Conservation (phyloP, 2,329 filamentous ascomycete genomes). For the Venturia aucupariae region DNA sequence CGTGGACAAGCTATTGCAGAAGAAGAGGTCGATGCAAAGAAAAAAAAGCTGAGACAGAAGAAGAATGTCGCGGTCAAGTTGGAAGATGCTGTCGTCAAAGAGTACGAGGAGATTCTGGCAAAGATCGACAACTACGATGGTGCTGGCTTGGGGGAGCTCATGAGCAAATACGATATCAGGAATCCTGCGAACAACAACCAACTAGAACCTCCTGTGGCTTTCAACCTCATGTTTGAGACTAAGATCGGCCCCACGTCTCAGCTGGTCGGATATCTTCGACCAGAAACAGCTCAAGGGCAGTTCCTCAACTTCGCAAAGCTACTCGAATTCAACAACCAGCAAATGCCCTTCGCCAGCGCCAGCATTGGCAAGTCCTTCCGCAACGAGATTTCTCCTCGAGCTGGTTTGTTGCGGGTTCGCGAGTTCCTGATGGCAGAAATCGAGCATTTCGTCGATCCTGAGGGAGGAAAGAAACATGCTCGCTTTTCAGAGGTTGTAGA, state of each 20-base stretch:
- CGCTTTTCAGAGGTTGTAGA: constrained; percentile 81
- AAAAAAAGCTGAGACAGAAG: constrained; percentile 68
- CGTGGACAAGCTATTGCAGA: constrained; percentile 69
- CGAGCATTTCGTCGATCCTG: constrained; percentile 93
- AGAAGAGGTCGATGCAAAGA: constrained; percentile 63
- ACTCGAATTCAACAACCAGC: constrained; percentile 87
- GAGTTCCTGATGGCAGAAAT: constrained; percentile 93
- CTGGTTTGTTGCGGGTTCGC: constrained; percentile 84
- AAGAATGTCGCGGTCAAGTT: constrained; percentile 59
- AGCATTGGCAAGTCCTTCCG: constrained; percentile 97
- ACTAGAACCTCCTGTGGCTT: constrained; percentile 72
- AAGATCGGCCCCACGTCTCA: constrained; percentile 89
- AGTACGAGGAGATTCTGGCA: constrained; percentile 86
- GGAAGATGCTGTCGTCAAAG: constrained; percentile 73
- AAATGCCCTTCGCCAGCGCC: constrained; percentile 95
- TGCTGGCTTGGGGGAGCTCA: constrained; percentile 53
- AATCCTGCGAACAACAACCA: constrained; percentile 73
- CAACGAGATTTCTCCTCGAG: constrained; percentile 92
- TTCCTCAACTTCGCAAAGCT: constrained; percentile 93
- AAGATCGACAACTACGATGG: constrained; percentile 35
- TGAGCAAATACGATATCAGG: constrained; percentile 83
- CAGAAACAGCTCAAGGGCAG: constrained; percentile 95
- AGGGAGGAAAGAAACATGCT: constrained; percentile 87
- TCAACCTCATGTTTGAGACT: constrained; percentile 99
- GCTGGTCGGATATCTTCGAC: constrained; percentile 73